phyloP scores from a whole-genome alignment of 495 filamentous ascomycete genomes.

The Aspergillus mulundensis region DNA sequence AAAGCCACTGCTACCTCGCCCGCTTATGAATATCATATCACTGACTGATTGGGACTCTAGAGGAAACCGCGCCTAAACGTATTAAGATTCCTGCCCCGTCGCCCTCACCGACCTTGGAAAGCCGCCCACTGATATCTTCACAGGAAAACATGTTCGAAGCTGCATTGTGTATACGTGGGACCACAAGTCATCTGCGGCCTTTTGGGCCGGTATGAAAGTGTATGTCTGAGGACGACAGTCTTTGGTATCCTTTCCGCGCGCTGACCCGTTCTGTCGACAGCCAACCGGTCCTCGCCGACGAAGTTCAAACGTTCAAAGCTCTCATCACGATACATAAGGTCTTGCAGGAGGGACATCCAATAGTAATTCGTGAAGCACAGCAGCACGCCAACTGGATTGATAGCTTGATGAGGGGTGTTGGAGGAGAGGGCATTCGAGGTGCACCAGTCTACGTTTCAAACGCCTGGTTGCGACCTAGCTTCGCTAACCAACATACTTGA shows the following conservation, averaged over 20 bases:
- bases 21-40: slow-evolving; percentile 6
- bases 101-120: too few relatives aligned
- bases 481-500: not conserved
- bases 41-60: slow-evolving; percentile 41
- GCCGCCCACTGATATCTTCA: slow-evolving; percentile 3
- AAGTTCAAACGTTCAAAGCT: slow-evolving; percentile 91
- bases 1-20: slow-evolving; percentile 1
- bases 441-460: slow-evolving; percentile 16
- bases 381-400: slow-evolving; percentile 87
- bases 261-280: slow-evolving; percentile 36
- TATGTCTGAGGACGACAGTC: slow-evolving; percentile 36
- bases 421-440: slow-evolving; percentile 81
- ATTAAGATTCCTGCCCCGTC: slow-evolving; percentile 20
- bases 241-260: not conserved
- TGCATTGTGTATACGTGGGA: slow-evolving; percentile 99
- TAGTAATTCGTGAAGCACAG: slow-evolving; percentile 83
- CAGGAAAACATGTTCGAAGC: slow-evolving; percentile 92
- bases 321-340: slow-evolving; percentile 94
- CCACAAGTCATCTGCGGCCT: slow-evolving; percentile 92
- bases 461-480: slow-evolving; percentile 10
- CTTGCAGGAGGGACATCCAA: slow-evolving; percentile 90
- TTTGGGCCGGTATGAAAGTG: slow-evolving; percentile 99
- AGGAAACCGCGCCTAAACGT: slow-evolving; percentile 96
- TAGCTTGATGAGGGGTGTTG: slow-evolving; percentile 79
- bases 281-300: slow-evolving; percentile 92